A percentile compares a stretch with the other conserved stretches of the same genome.
Conservation (phyloP, 1,284 basidiomycete species). For the Cryptococcus amylolentus region DNA sequence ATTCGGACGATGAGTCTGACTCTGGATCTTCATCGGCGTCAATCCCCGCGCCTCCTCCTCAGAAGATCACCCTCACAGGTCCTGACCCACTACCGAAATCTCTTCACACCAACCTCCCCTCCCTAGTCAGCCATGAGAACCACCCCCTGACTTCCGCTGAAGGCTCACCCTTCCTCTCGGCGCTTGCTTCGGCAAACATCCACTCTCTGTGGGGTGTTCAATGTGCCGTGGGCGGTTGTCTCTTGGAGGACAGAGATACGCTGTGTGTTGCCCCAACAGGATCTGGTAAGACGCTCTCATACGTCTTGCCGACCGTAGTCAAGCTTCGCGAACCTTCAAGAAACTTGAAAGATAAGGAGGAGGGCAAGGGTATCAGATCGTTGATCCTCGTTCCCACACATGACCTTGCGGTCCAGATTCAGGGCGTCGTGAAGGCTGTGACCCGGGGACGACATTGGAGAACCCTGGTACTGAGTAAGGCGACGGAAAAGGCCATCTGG, state of each 20-base stretch:
- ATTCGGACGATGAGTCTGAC: constrained; percentile 17
- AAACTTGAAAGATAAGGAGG: constrained; percentile 28
- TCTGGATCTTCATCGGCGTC: constrained; percentile 15
- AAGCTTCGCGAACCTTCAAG: constrained; percentile 62
- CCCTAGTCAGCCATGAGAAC: constrained; percentile 27
- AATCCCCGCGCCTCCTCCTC: constrained; percentile 40
- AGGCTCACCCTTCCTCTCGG: constrained; percentile 25
- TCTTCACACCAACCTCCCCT: constrained; percentile 39
- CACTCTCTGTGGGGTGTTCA: constrained; percentile 42
- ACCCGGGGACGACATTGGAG: constrained; percentile 80
- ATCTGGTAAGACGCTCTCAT: constrained; percentile 88
- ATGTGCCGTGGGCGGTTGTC: constrained; percentile 37
- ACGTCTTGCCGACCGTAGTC: constrained; percentile 75
- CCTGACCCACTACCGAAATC: constrained; percentile 44
- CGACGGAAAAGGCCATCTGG: constrained; percentile 54
- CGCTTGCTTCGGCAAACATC: constrained; percentile 25
- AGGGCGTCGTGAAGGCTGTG: constrained; percentile 65
- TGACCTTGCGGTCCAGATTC: constrained; percentile 94
- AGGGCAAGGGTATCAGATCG: constrained; percentile 65
- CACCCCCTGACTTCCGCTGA: constrained; percentile 36
- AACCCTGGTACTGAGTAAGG: constrained; percentile 76
- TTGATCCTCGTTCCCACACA: constrained; percentile 87
- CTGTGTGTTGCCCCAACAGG: constrained; percentile 91
- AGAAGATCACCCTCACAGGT: constrained; percentile 48
- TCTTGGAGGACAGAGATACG: constrained; percentile 65